Conservation (phyloP, 2,329 filamentous ascomycete species). For the Harringtonia lauricola region DNA sequence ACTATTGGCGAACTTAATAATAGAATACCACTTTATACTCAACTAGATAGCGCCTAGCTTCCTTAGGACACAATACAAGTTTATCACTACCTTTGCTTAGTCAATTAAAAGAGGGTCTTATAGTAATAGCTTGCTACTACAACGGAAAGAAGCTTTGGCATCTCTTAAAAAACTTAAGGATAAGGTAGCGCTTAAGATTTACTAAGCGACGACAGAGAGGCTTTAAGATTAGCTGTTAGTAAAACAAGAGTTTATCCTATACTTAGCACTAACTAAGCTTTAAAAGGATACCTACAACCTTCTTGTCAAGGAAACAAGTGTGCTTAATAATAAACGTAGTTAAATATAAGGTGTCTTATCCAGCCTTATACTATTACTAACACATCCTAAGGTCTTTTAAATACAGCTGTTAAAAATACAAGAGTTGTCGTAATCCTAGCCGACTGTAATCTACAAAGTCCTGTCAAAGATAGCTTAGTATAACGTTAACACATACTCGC, state of each 20-base stretch:
- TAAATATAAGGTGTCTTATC: constrained; percentile 26
- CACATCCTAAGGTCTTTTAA: constrained; percentile 38
- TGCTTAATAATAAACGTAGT: constrained; percentile 8
- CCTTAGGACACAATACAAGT: constrained; percentile 57
- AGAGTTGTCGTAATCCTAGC: no score
- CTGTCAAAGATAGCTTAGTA: constrained; percentile 21
- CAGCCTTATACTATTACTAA: constrained; percentile 36
- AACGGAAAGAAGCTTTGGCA: constrained; percentile 51
- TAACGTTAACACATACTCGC: constrained; percentile 42
- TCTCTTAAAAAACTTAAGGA: constrained; percentile 60
- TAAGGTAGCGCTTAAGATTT: constrained; percentile 66
- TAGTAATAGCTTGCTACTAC: constrained; percentile 42
- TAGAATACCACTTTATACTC: constrained; percentile 79
- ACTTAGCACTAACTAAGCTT: constrained; percentile 53
- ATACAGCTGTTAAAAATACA: constrained; percentile 20
- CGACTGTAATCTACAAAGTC: constrained; percentile 11
- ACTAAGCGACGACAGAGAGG: constrained; percentile 59
- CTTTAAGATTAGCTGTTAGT: constrained; percentile 56
- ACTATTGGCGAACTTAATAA: constrained; percentile 72
- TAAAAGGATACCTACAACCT: constrained; percentile 53
- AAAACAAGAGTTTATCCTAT: constrained; percentile 76
- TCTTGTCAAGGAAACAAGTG: constrained; percentile 22
- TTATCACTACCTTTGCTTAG: constrained; percentile 55
- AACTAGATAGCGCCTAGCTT: constrained; percentile 77
- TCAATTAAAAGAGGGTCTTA: constrained; percentile 67